Evolutionary conservation across 129 eudicot species (phyloP).

Genomic region (Flaveria sonorensis): DNA sequence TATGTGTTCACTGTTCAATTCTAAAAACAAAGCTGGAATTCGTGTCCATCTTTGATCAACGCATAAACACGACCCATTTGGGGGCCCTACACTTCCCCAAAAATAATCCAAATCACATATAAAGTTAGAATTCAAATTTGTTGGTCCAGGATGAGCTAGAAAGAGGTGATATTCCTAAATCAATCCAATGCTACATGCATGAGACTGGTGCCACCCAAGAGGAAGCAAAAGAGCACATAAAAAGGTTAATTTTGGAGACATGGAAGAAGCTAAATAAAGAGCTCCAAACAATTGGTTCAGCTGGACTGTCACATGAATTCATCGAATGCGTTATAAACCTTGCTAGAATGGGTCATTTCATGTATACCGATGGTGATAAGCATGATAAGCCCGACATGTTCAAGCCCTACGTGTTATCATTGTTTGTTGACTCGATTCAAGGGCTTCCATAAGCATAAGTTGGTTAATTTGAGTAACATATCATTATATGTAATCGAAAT

Average conservation of each 20-base stretch:
- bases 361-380: slow-evolving; percentile 46
- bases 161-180: too few species aligned
- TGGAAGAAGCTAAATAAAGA: slow-evolving; percentile 46
- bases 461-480: not conserved
- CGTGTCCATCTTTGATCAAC: too few species aligned
- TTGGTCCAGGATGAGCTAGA: slow-evolving; percentile 45
- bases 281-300: not conserved
- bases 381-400: slow-evolving; percentile 46
- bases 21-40: too few species aligned
- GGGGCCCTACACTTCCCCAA: too few species aligned
- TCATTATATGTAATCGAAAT: too few species aligned
- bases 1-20: too few species aligned
- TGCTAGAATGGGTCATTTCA: slow-evolving; percentile 34
- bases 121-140: slow-evolving; percentile 45
- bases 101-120: too few species aligned
- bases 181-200: too few species aligned
- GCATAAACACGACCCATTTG: too few species aligned
- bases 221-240: slow-evolving; percentile 41
- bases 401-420: not conserved
- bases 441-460: not conserved
- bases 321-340: slow-evolving; percentile 28
- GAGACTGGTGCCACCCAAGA: slow-evolving; percentile 20
- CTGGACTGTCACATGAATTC: not conserved
- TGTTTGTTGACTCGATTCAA: slow-evolving; percentile 9
- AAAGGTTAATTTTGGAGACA: slow-evolving; percentile 25